Evolutionary conservation across 257 asterid species (phyloP), one percentile per base, ranked within the genome.

Genomic region (Salvia splendens): DNA sequence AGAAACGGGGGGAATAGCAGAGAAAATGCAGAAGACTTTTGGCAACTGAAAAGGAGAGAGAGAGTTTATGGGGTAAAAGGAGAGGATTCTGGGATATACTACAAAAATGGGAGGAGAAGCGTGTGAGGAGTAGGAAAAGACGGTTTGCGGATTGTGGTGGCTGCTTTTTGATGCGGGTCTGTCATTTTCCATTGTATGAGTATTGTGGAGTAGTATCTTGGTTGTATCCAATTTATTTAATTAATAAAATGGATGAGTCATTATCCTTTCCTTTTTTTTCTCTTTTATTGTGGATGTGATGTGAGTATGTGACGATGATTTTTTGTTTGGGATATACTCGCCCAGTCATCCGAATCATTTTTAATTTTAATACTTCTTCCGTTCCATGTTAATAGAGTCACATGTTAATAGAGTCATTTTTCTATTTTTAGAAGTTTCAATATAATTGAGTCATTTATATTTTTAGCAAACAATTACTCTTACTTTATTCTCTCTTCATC

Each of bases 21-120:
- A 7, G 60, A 59, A 57, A 72, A 64, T 72, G 60, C 57, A 17
- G 61, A 17, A 76, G 53, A 67, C 49, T 60, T 32, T 59, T 36
- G 33, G 61, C 49, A 61, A 61, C 58, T 36, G 20, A 16, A 58
- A 49, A 7, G 16, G 43, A 20, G 69, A 8, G 47, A 16, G 61
- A 33, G 1, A 17, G 20, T 17, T 17, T 33, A 8, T n/a, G 6
- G 15, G 30, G n/a, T 10, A 33, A 52, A 51, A 4, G n/a, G 2
- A 62, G 67, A 71, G 67, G 84, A 79, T 72, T 75, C 76, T 65
- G 71, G 84, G 69, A 73, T 76, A 76, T 77, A 56, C 77, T 17
- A 17, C 64, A 47, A 61, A 33, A 72, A 48, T 63, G 28, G 75
- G 12, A 48, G 6, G 6, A 16, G 70, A 35, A 20, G 4, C n/a